Conservation (phyloP, 345 rosid genomes). For the Sonneratia alba region DNA sequence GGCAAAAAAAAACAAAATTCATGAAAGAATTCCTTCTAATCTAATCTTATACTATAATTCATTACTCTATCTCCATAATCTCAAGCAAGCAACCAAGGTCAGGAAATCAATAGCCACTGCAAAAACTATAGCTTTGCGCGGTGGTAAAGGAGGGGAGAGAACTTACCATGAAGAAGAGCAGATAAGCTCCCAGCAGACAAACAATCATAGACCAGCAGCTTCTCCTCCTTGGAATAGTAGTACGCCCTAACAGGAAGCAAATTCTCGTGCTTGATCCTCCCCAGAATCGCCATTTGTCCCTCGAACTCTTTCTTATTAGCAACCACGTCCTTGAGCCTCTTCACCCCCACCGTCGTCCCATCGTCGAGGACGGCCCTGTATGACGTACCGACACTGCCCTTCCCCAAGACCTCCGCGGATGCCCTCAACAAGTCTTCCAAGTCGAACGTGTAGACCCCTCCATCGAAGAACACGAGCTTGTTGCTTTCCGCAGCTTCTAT, state of each 20-base stretch:
- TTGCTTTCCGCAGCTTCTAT: neutral
- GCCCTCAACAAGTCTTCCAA: neutral
- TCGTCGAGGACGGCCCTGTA: conserved; percentile 2
- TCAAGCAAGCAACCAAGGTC: too few relatives aligned
- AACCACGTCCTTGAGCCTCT: neutral
- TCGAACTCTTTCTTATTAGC: neutral
- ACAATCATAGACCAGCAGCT: conserved; percentile 7
- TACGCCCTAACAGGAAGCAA: conserved; percentile 7
- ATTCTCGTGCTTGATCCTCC: conserved; percentile 7
- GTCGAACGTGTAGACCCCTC: neutral
- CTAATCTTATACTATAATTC: too few relatives aligned
- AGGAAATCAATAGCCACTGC: too few relatives aligned
- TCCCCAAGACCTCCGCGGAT: neutral
- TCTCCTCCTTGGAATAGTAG: neutral
- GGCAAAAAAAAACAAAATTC: too few relatives aligned
- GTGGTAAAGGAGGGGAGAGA: neutral
- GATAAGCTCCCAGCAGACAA: conserved; percentile 9
- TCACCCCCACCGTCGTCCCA: conserved; percentile 2
- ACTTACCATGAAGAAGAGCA: neutral
- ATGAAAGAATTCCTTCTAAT: too few relatives aligned
- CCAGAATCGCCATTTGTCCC: neutral
- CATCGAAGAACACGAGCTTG: conserved; percentile 4
- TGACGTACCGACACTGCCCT: neutral
- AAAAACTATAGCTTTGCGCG: too few relatives aligned
- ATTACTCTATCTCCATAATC: too few relatives aligned